Evolutionary conservation across 169 alveolate genomes (phyloP), one percentile per base, ranked within the genome.

Genomic region (Eimeria sp.): DNA sequence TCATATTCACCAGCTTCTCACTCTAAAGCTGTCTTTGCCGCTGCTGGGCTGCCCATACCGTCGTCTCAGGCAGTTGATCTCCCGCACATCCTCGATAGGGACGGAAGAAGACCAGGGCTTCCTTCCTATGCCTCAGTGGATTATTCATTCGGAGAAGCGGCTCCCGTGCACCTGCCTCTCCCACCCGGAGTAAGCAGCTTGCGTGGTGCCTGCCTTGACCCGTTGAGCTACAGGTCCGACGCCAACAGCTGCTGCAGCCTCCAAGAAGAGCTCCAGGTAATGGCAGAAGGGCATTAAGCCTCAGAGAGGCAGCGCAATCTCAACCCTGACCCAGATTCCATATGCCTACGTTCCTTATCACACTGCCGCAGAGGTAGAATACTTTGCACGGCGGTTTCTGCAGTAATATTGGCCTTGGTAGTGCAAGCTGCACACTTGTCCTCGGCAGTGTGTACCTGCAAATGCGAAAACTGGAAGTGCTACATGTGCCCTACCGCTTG

Each of bases 41-140:
- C 90, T 18, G 89, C 97, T 30, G 97, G 95, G 40, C 91, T 95
- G 60, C 97, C 97, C 49, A 66, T 95, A 71, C 97, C 97, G 23
- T 66, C 97, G n/a, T 62, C 95, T 33, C 97, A 95, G 78, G 68
- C 77, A 13, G 58, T 95, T 13, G 80, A 58, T 52, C 30, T 95
- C 43, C 88, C 52, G n/a, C 93, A 40, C 52, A 40, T 60, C 37
- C 95, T 54, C 90, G 89, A 60, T 54, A 58, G 60, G 82, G 90
- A 60, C 49, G 90, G 85, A 25, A 60, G 54, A 33, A 71, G 80
- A 52, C 68, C 77, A 27, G 90, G 76, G 23, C 80, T 80, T 56
- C 95, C 95, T 40, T 64, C 88, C 20, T 88, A 93, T 52, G 96
- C 93, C 33, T 52, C 64, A 25, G 96, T 93, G 30, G 93, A 83